These are phyloP conservation scores for Parietichytrium sp. DNA, from an alignment of 108 stramenopile species.

Conservation along the genomic window DNA sequence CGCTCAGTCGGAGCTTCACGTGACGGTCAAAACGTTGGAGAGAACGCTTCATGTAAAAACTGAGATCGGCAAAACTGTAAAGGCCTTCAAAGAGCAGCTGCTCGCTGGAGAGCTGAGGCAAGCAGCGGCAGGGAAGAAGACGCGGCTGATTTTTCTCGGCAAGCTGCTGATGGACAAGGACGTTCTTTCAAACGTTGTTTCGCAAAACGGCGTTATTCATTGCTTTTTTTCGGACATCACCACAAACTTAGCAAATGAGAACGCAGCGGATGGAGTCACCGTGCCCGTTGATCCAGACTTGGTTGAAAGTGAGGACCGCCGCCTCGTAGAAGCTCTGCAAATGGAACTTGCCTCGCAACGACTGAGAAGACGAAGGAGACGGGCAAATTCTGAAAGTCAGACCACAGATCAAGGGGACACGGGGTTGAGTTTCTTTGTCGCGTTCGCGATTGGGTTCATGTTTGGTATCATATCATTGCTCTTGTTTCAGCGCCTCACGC, in stretches of 20 bases:
- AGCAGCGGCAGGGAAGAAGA: neutral
- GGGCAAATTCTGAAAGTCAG: neutral
- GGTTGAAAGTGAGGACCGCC: neutral
- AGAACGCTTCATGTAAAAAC: neutral
- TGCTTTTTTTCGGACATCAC: neutral
- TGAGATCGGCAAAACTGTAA: neutral
- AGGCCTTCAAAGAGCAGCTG: neutral
- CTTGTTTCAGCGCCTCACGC: neutral
- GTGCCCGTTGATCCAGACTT: neutral
- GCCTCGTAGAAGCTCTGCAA: neutral
- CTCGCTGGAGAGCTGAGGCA: neutral
- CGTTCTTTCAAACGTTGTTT: neutral
- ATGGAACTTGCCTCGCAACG: neutral
- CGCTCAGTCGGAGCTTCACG: too few species aligned
- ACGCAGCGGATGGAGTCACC: neutral
- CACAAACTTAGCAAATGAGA: neutral
- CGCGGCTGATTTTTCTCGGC: neutral
- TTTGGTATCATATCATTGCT: constrained; percentile 16
- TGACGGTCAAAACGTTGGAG: constrained; percentile 24
- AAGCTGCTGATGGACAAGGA: neutral
- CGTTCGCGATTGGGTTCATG: constrained; percentile 3
- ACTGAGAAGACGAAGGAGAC: neutral
- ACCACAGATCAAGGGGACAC: neutral
- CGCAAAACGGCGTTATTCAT: constrained; percentile 31
- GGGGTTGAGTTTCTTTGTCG: neutral